Percentiles rank a stretch among this genome's conserved stretches.
Evolutionary conservation across 2,329 filamentous ascomycete species (phyloP).

Genomic region (Coleophoma crateriformis): DNA sequence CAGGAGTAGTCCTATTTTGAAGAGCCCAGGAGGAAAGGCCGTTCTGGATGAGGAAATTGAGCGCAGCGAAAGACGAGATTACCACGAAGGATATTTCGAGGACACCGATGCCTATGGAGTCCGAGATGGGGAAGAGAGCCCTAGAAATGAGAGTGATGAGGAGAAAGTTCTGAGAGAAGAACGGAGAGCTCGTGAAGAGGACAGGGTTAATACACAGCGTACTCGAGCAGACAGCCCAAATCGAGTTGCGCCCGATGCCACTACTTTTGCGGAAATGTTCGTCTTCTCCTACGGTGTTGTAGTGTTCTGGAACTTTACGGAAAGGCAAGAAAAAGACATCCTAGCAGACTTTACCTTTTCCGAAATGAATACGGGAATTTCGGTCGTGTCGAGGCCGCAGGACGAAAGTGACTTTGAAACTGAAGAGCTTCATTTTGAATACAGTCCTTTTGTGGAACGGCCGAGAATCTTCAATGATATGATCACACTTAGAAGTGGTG

Average conservation of each 20-base stretch:
- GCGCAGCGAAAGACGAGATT: constrained; percentile 80
- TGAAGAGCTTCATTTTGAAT: constrained; percentile 98
- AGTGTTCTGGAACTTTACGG: constrained; percentile 98
- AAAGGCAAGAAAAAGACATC: constrained; percentile 93
- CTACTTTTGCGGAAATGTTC: constrained; percentile 90
- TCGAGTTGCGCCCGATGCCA: constrained; percentile 62
- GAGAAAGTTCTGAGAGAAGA: constrained; percentile 21
- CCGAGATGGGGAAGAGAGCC: constrained; percentile 35
- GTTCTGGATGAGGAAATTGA: constrained; percentile 95
- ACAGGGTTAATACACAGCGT: constrained; percentile 27
- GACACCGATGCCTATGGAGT: constrained; percentile 56
- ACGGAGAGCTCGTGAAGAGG: constrained; percentile 28
- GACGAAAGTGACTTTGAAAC: constrained; percentile 92
- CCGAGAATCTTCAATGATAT: constrained; percentile 98
- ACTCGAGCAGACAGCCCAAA: constrained; percentile 44
- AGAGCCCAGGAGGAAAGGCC: constrained; percentile 88
- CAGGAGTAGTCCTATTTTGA: constrained; percentile 83
- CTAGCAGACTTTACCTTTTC: constrained; percentile 92
- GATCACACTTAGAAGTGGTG: constrained; percentile 90
- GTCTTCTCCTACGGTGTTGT: constrained; percentile 96
- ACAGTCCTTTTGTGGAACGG: constrained; percentile 77
- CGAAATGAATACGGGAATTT: constrained; percentile 55
- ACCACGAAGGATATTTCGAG: constrained; percentile 87
- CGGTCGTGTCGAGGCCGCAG: constrained; percentile 73
- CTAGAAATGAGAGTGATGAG: constrained; percentile 33